Percentiles rank a stretch among this genome's conserved stretches.
phyloP scores from a whole-genome alignment of 805 yeast species.

The Wickerhamiella spandovensis region DNA sequence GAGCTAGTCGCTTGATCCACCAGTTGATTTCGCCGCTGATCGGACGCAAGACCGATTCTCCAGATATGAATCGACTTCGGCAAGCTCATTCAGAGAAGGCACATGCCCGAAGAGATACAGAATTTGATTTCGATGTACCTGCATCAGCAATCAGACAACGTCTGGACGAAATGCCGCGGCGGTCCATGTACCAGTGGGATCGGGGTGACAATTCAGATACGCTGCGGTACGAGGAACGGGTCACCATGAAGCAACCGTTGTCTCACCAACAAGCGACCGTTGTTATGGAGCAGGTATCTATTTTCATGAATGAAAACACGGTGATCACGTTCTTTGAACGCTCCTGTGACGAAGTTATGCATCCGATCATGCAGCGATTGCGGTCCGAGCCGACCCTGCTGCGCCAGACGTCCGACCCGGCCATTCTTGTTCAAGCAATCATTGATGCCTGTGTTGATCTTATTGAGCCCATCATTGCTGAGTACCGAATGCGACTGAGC shows the following conservation, averaged over 20 bases:
- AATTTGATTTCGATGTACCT: not conserved
- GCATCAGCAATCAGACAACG: not conserved
- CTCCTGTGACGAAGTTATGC: slow-evolving; percentile 39
- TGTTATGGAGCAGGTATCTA: slow-evolving; percentile 43
- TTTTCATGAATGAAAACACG: slow-evolving; percentile 34
- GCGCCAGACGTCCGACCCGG: slow-evolving; percentile 38
- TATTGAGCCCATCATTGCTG: slow-evolving; percentile 39
- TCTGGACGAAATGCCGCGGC: slow-evolving; percentile 5
- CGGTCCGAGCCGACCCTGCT: slow-evolving; percentile 34
- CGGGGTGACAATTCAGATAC: slow-evolving; percentile 7
- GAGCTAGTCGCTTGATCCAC: not conserved
- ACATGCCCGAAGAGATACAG: not conserved
- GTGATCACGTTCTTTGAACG: slow-evolving; percentile 46
- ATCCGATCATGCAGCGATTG: slow-evolving; percentile 38
- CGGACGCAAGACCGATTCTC: not conserved
- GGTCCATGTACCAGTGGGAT: slow-evolving; percentile 18
- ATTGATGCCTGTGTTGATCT: slow-evolving; percentile 43
- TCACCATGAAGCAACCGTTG: not conserved
- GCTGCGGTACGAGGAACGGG: slow-evolving; percentile 6
- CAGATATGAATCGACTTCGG: not conserved
- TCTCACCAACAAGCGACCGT: slow-evolving; percentile 19
- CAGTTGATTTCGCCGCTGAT: not conserved
- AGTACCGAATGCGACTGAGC: slow-evolving; percentile 35
- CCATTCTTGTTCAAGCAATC: slow-evolving; percentile 40
- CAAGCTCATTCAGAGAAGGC: not conserved